phyloP scores from a whole-genome alignment of 2,329 filamentous ascomycete species.

The Fusarium sp. region DNA sequence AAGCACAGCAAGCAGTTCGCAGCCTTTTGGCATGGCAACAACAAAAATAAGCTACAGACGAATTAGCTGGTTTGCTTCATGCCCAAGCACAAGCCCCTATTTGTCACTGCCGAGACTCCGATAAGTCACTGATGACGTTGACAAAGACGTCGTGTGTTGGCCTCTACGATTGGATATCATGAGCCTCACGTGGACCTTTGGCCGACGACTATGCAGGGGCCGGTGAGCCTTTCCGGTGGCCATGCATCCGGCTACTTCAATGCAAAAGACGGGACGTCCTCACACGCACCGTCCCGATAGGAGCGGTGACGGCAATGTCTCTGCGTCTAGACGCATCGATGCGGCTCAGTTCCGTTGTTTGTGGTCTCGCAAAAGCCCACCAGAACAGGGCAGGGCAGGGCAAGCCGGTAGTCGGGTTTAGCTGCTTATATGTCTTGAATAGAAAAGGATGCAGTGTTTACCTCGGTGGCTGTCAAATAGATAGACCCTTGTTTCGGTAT shows the following conservation, averaged over 20 bases:
- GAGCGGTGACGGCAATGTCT: conserved; percentile 12
- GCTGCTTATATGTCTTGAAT: neutral
- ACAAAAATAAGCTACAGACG: neutral
- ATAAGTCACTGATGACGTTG: conserved; percentile 10
- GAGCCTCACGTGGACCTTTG: conserved; percentile 24
- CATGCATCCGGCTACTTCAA: conserved; percentile 9
- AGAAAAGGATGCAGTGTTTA: no score
- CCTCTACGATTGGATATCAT: conserved; percentile 3
- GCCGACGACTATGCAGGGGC: conserved; percentile 13
- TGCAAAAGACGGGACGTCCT: conserved; percentile 5
- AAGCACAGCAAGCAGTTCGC: conserved; percentile 1
- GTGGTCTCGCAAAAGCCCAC: conserved; percentile 6
- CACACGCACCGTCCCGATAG: neutral
- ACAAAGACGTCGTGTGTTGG: neutral
- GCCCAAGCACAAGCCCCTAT: neutral
- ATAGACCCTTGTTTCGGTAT: conserved; percentile 10
- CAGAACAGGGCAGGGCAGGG: conserved; percentile 1
- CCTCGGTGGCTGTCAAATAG: no score
- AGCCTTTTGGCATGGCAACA: conserved; percentile 2
- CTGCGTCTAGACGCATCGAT: conserved; percentile 11
- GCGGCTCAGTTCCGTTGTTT: conserved; percentile 10
- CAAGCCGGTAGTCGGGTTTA: conserved; percentile 13
- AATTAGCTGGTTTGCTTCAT: neutral
- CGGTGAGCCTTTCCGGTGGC: conserved; percentile 15
- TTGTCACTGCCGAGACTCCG: neutral